Evolutionary conservation across 306 rosid species (phyloP), one percentile per base, ranked within the genome.

Genomic region (Lotus japonicus): DNA sequence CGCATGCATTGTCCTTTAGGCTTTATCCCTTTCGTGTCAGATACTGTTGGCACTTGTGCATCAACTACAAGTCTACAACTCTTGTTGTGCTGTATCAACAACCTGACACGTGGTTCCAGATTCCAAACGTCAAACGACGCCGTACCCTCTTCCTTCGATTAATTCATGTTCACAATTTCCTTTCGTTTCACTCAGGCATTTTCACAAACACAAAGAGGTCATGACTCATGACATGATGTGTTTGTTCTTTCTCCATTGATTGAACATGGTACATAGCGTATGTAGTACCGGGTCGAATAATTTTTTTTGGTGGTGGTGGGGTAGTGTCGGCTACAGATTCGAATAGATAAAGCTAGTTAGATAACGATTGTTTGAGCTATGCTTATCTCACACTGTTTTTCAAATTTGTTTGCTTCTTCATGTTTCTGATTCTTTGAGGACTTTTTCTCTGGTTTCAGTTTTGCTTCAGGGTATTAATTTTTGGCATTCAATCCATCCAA

Each of bases 21-120:
- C 72, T 57, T 65, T 71, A 58, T 80, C 46, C 77, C 66, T 80
- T 80, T 14, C 78, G 52, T 80, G 79, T 15, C 9, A 15, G 51
- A 39, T 56, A 9, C 31, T 42, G 36, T 41, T 58, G 50, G 38
- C 16, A 35, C 70, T 11, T 18, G 13, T 23, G 44, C 48, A 44
- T 57, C 66, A 44, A 12, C 31, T n/a, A 59, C 63, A 5, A 36
- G 72, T 12, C 31, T n/a, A 59, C 63, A 5, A 36, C 78, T 12
- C 3, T 1, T 65, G 58, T 65, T 33, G 48, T 16, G 41, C 44
- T 12, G 62, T 16, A 44, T 7, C 15, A 51, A 65, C 0, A 1
- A 12, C 5, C 10, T 14, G 55, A 21, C 72, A 75, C 70, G 80
- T 70, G 74, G 74, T 45, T 52, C 14, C 11, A 57, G 42, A 58